Evolutionary conservation across 805 yeast species (phyloP).

Genomic region (Candida nonsorbophila): DNA sequence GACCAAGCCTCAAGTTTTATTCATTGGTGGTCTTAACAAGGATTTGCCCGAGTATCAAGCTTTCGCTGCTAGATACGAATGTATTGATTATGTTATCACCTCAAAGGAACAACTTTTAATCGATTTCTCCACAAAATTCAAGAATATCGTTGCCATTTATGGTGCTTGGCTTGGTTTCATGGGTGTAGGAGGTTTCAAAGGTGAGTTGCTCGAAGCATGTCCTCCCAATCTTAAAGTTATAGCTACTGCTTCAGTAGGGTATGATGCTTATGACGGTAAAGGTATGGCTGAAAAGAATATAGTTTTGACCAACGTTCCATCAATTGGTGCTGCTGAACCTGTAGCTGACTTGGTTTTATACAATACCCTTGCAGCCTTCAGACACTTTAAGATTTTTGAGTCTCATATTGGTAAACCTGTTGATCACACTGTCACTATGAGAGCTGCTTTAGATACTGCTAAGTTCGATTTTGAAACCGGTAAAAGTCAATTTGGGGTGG

Average conservation of each 20-base stretch:
- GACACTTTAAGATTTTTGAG: constrained; percentile 22
- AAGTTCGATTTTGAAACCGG: constrained; percentile 31
- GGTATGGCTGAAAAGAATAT: constrained; percentile 40
- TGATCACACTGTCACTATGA: constrained; percentile 42
- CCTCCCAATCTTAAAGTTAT: constrained; percentile 44
- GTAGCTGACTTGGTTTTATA: constrained; percentile 70
- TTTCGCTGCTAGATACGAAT: constrained; percentile 34
- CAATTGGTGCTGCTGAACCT: constrained; percentile 54
- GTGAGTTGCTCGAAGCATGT: constrained; percentile 36
- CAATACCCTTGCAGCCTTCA: constrained; percentile 53
- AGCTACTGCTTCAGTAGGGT: constrained; percentile 54
- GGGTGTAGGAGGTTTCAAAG: constrained; percentile 46
- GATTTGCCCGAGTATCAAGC: constrained; percentile 41
- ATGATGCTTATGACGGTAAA: constrained; percentile 44
- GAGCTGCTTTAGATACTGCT: constrained; percentile 31
- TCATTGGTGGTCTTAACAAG: constrained; percentile 47
- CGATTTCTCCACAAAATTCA: constrained; percentile 36
- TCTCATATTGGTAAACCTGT: constrained; percentile 41
- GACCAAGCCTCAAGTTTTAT: constrained; percentile 35
- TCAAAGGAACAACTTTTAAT: constrained; percentile 35
- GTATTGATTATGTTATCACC: constrained; percentile 34
- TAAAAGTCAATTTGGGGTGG: constrained; percentile 6
- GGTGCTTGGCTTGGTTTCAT: constrained; percentile 57
- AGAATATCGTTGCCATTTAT: constrained; percentile 47
- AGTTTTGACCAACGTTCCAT: constrained; percentile 52